phyloP scores from a whole-genome alignment of 441 rosid species.

The Pelargonium citronellum region DNA sequence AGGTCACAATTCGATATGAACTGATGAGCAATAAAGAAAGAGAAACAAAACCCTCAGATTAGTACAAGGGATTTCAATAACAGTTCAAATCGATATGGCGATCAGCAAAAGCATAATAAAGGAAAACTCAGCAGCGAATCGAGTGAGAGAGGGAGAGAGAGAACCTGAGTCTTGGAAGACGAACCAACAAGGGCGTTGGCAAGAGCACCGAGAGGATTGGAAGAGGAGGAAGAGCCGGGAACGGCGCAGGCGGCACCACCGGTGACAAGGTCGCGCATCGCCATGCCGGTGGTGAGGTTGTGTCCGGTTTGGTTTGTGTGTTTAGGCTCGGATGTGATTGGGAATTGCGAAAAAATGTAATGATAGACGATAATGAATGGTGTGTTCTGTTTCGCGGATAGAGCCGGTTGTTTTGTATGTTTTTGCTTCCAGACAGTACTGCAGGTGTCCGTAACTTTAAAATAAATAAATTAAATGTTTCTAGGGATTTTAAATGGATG shows the following conservation, averaged over 20 bases:
- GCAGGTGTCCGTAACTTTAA: too few species aligned
- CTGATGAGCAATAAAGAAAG: background rate
- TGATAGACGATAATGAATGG: too few species aligned
- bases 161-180: conserved; percentile 83
- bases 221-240: conserved; percentile 79
- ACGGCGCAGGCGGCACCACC: conserved; percentile 95
- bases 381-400: too few species aligned
- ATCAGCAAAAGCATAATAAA: background rate
- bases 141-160: background rate
- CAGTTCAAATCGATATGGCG: background rate
- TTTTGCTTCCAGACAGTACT: too few species aligned
- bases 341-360: background rate
- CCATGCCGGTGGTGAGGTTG: conserved; percentile 37
- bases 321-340: background rate
- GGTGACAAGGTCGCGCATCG: conserved; percentile 81
- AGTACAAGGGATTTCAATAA: background rate
- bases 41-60: background rate
- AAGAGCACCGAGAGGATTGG: conserved; percentile 85
- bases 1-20: background rate
- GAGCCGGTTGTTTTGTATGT: too few species aligned
- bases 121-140: background rate
- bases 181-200: conserved; percentile 86
- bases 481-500: too few species aligned
- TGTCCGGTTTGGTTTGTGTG: background rate
- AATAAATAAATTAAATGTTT: too few species aligned